phyloP scores from a whole-genome alignment of 768 basidiomycete species.

The Tylopilus balloui region DNA sequence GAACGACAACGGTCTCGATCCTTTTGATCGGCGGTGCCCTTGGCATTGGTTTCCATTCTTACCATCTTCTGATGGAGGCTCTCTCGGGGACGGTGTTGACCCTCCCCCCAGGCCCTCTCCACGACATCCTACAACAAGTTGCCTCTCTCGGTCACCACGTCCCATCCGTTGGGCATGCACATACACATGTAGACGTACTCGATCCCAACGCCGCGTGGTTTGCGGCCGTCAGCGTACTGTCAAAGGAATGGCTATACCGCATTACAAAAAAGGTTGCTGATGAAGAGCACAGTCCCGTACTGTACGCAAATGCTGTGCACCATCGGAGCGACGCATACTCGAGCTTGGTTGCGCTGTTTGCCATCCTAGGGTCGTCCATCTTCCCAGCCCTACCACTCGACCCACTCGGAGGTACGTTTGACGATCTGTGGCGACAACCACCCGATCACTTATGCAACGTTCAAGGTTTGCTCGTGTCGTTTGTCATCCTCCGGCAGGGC shows the following conservation, averaged over 20 bases:
- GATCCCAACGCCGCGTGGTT: slow-evolving; percentile 98
- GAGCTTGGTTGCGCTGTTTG: slow-evolving; percentile 84
- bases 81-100: slow-evolving; percentile 62
- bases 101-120: slow-evolving; percentile 59
- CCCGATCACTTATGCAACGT: slow-evolving; percentile 7
- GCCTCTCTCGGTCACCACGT: slow-evolving; percentile 52
- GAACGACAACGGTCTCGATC: slow-evolving; percentile 85
- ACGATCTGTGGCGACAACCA: background rate
- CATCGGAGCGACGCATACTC: slow-evolving; percentile 98
- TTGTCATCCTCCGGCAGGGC: slow-evolving; percentile 82
- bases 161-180: slow-evolving; percentile 50
- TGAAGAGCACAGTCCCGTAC: slow-evolving; percentile 84
- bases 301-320: slow-evolving; percentile 94
- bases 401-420: slow-evolving; percentile 79
- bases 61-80: slow-evolving; percentile 71
- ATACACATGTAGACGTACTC: slow-evolving; percentile 52
- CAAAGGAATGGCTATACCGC: slow-evolving; percentile 93
- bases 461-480: slow-evolving; percentile 80
- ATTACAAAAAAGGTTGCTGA: slow-evolving; percentile 86
- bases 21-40: slow-evolving; percentile 81
- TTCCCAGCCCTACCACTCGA: slow-evolving; percentile 87
- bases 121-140: slow-evolving; percentile 56
- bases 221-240: slow-evolving; percentile 70
- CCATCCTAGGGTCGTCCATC: slow-evolving; percentile 86
- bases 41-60: slow-evolving; percentile 88